Conservation (phyloP, 805 yeast genomes). For the Hanseniaspora thailandica region DNA sequence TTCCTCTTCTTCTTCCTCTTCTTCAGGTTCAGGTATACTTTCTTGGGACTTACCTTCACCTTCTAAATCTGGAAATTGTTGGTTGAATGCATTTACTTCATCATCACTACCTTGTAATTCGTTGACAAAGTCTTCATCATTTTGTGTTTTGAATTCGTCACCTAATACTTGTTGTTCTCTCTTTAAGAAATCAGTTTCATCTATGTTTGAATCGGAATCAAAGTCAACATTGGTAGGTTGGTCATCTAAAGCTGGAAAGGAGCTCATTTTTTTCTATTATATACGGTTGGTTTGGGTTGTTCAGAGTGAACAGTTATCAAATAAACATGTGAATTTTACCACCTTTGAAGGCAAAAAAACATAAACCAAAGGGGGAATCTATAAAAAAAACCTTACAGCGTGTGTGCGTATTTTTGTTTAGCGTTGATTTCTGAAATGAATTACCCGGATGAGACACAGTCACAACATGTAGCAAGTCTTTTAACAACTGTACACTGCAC, state of each 20-base stretch:
- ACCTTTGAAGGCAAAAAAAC: no score
- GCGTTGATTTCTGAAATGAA: no score
- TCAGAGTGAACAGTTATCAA: background rate
- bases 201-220: constrained; percentile 26
- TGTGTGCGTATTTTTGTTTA: no score
- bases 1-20: constrained; percentile 39
- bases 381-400: constrained; percentile 1
- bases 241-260: constrained; percentile 56
- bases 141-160: constrained; percentile 57
- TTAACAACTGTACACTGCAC: no score
- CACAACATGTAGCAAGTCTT: no score
- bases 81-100: constrained; percentile 49
- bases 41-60: constrained; percentile 10
- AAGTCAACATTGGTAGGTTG: constrained; percentile 8
- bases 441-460: no score
- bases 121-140: constrained; percentile 40
- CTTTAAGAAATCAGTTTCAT: constrained; percentile 46
- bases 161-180: constrained; percentile 61
- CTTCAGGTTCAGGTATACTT: constrained; percentile 17
- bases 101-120: constrained; percentile 29
- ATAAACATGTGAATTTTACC: constrained; percentile 5
- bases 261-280: constrained; percentile 51
- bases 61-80: constrained; percentile 44
- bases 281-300: background rate
- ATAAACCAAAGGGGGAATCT: background rate